Evolutionary conservation across 106 monocot genomes (phyloP).

Genomic region (Dendrobium nobile): DNA sequence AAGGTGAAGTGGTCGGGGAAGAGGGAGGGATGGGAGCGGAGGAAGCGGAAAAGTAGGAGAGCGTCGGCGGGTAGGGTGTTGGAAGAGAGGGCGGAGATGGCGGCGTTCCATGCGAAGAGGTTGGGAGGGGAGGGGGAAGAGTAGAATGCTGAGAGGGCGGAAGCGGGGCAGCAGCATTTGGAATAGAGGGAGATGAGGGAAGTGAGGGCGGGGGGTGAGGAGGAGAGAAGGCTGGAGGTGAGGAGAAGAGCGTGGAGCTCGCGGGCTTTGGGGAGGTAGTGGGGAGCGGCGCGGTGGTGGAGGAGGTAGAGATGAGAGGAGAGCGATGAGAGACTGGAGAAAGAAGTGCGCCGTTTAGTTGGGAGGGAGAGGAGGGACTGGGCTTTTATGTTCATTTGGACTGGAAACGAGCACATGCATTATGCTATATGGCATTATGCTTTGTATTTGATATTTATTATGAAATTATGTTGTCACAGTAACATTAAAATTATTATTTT

Average conservation of each 20-base stretch:
- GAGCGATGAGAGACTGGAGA: not conserved
- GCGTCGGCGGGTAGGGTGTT: slow-evolving; percentile 30
- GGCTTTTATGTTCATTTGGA: not conserved
- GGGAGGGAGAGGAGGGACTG: not conserved
- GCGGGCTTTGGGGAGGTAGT: slow-evolving; percentile 15
- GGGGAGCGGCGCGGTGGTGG: not conserved
- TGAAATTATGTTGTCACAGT: no score
- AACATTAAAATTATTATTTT: no score
- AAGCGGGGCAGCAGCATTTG: slow-evolving; percentile 21
- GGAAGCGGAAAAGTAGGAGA: slow-evolving; percentile 25
- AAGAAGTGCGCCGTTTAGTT: not conserved
- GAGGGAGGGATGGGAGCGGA: slow-evolving; percentile 7
- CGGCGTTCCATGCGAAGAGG: slow-evolving; percentile 48
- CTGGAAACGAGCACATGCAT: not conserved
- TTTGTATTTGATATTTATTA: no score
- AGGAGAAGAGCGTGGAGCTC: slow-evolving; percentile 32
- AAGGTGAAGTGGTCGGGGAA: slow-evolving; percentile 59
- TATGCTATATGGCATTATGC: no score
- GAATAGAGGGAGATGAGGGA: slow-evolving; percentile 67
- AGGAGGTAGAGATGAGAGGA: not conserved
- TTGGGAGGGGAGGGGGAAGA: slow-evolving; percentile 22
- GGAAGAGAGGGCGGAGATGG: slow-evolving; percentile 40
- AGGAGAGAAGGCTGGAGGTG: slow-evolving; percentile 32
- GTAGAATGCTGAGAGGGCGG: slow-evolving; percentile 32
- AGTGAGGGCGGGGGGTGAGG: slow-evolving; percentile 41